phyloP scores from a whole-genome alignment of 768 basidiomycete genomes.

The Steccherinum ochraceum region DNA sequence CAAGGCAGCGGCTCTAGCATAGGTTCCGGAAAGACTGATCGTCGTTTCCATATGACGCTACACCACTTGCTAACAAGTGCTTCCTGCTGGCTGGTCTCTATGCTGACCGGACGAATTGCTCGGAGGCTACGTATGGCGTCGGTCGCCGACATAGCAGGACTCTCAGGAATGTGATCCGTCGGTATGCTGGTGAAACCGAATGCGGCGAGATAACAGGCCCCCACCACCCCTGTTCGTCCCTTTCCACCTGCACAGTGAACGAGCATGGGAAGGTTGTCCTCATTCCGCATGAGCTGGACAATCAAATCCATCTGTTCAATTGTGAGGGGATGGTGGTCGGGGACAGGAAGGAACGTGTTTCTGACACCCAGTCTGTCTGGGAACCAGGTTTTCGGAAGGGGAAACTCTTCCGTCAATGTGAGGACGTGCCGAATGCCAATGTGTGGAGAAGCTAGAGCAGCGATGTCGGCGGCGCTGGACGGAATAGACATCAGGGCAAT shows the following conservation, averaged over 20 bases:
- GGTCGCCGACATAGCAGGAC: conserved; percentile 41
- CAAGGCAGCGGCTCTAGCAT: conserved; percentile 47
- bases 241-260: conserved; percentile 62
- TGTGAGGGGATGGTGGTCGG: no score
- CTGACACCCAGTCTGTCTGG: conserved; percentile 26
- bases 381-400: conserved; percentile 45
- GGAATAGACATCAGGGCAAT: conserved; percentile 60
- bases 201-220: conserved; percentile 53
- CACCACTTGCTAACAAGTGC: conserved; percentile 52
- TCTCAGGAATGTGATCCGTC: conserved; percentile 27
- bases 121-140: conserved; percentile 45
- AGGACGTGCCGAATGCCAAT: conserved; percentile 54
- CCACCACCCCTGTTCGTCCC: conserved; percentile 55
- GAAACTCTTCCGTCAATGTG: conserved; percentile 53
- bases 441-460: conserved; percentile 34
- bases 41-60: conserved; percentile 53
- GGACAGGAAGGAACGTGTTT: conserved; percentile 51
- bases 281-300: no score
- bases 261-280: conserved; percentile 42
- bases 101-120: conserved; percentile 45
- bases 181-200: conserved; percentile 44
- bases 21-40: conserved; percentile 41
- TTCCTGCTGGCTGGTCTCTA: conserved; percentile 54
- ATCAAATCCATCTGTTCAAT: no score
- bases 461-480: conserved; percentile 41